These are phyloP conservation scores for Jackrogersella minutella DNA, from an alignment of 495 filamentous ascomycete species.

Conservation along the genomic window DNA sequence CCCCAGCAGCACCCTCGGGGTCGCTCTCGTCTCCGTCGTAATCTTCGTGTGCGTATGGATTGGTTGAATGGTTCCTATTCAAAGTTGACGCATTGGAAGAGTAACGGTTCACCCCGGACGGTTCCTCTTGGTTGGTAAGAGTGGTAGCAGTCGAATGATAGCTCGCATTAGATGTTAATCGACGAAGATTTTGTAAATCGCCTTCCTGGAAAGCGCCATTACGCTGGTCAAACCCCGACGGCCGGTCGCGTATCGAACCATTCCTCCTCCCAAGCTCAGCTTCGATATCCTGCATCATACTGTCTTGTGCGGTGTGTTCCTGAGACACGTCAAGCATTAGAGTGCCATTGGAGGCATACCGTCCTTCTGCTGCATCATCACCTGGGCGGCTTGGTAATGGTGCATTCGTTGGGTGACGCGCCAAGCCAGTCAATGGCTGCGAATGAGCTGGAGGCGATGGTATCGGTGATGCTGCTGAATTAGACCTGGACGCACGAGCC, in stretches of 20 bases:
- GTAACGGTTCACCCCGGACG: constrained; percentile 50
- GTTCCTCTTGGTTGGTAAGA: constrained; percentile 42
- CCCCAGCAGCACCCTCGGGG: constrained; percentile 85
- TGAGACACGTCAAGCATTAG: constrained; percentile 30
- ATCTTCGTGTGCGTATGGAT: constrained; percentile 43
- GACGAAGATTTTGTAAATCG: constrained; percentile 53
- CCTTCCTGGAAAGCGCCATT: constrained; percentile 54
- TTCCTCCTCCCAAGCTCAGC: constrained; percentile 53
- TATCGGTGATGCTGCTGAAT: constrained; percentile 52
- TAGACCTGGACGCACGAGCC: constrained; percentile 52
- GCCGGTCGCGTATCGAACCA: constrained; percentile 35
- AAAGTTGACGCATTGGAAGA: constrained; percentile 60
- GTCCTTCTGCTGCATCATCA: constrained; percentile 52
- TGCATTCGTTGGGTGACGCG: constrained; percentile 63
- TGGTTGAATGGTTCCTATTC: constrained; percentile 50
- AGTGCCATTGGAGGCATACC: constrained; percentile 46
- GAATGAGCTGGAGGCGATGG: constrained; percentile 50
- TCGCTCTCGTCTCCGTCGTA: constrained; percentile 77
- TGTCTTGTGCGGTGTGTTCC: constrained; percentile 55
- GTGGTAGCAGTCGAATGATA: constrained; percentile 62
- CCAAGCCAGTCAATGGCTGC: constrained; percentile 46
- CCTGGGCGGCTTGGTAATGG: constrained; percentile 62
- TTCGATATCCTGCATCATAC: constrained; percentile 63
- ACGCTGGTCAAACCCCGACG: constrained; percentile 45
- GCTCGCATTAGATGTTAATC: constrained; percentile 45